A percentile compares a stretch with the other conserved stretches of the same genome.
Evolutionary conservation across 768 basidiomycete genomes (phyloP).

Genomic region (Trametopsis cervina): DNA sequence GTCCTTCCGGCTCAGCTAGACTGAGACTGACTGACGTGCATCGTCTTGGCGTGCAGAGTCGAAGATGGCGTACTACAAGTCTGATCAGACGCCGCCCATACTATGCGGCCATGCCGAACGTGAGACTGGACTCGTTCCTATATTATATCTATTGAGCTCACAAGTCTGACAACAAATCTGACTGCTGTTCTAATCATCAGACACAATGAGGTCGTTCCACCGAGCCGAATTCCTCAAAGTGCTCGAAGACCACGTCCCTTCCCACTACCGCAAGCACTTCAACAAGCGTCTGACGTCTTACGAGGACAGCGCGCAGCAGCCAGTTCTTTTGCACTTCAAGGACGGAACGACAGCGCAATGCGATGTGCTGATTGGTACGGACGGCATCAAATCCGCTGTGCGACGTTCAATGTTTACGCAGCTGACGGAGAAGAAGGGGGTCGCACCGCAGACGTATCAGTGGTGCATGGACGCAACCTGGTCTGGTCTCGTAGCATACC

Average conservation of each 20-base stretch:
- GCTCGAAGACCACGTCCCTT: neutral
- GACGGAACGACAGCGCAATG: slow-evolving; percentile 19
- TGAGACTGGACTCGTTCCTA: neutral
- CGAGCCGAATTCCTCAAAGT: neutral
- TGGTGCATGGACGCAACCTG: slow-evolving; percentile 26
- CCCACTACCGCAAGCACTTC: slow-evolving; percentile 12
- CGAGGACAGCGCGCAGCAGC: neutral
- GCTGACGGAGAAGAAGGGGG: slow-evolving; percentile 6
- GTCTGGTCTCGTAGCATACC: slow-evolving; percentile 35
- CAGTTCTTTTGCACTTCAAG: slow-evolving; percentile 16
- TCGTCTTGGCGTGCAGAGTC: neutral
- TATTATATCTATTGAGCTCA: neutral
- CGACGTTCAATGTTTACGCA: slow-evolving; percentile 13
- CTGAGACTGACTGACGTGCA: too few relatives aligned
- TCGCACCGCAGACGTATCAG: slow-evolving; percentile 2
- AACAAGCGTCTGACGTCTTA: slow-evolving; percentile 14
- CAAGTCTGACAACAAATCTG: neutral
- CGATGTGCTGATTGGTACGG: slow-evolving; percentile 23
- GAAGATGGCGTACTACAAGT: slow-evolving; percentile 10
- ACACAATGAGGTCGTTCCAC: slow-evolving; percentile 3
- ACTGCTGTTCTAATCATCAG: too few relatives aligned
- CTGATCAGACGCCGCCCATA: slow-evolving; percentile 8
- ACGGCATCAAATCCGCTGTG: slow-evolving; percentile 19
- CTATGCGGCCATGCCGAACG: slow-evolving; percentile 1
- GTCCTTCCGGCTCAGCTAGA: too few relatives aligned